Evolutionary conservation across 1,139 yeast genomes (phyloP), one percentile per base, ranked within the genome.

Genomic region (Magnusiomyces clavatus): DNA sequence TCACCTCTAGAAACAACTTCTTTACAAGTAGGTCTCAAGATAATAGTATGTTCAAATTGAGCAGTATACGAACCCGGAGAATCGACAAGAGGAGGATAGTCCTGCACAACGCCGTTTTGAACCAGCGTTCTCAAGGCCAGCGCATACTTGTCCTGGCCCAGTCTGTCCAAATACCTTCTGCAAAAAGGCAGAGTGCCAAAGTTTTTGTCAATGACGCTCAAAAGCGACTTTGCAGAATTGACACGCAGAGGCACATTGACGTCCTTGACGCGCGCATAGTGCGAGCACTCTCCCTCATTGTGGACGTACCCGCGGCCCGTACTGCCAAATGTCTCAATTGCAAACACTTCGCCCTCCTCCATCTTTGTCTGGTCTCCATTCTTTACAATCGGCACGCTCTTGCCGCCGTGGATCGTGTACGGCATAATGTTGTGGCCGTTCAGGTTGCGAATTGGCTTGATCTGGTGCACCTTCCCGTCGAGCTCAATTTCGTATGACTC

Each of bases 271-370:
- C 81, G 73, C 39, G 95, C 90, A 66, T 92, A 92, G 71, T 92
- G 99, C 11, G 97, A 89, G 63, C 92, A 84, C 69, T 94, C 98
- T 47, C 98, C 98, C 56, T 82, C 85, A 20, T 82, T 76, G 50
- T 83, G 73, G 41, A 92, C 98, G 62, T 83, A 83, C 31, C 97
- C 99, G 57, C 85, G 80, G 57, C 99, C 99, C 1, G 98, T 92
- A 44, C 96, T 81, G 5, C 98, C 98, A 64, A 92, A 92, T 3
- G 99, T 92, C 70, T 92, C 99, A 64, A 94, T 90, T 53, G 99
- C 99, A 75, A 88, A 92, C 2, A 89, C 84, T 68, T 92, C 98
- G 56, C 97, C 97, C 72, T 92, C 99, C 69, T 94, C 99, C 97
- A 92, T 90, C 75, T 90, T 90, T 24, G 97, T 90, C 70, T 79